Evolutionary conservation across 768 basidiomycete species (phyloP).

Genomic region (Arthromyces matolae): DNA sequence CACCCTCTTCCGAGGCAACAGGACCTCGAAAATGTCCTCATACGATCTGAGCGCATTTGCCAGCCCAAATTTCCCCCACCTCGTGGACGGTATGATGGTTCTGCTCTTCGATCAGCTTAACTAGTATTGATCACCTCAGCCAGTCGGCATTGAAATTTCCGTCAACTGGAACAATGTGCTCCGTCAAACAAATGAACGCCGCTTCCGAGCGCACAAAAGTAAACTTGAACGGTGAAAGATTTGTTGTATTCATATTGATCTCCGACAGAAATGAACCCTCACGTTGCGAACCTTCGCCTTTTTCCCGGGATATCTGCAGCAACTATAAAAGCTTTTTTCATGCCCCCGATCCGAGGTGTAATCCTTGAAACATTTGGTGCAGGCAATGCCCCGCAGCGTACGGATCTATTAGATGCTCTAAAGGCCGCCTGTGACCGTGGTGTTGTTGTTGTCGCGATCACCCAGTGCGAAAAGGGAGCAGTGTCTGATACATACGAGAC

Average conservation of each 20-base stretch:
- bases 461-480: conserved; percentile 84
- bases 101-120: not conserved
- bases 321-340: conserved; percentile 73
- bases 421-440: conserved; percentile 80
- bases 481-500: conserved; percentile 85
- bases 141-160: conserved; percentile 86
- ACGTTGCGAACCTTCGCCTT: conserved; percentile 80
- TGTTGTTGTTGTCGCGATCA: conserved; percentile 86
- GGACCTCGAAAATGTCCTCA: conserved; percentile 79
- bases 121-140: conserved; percentile 6
- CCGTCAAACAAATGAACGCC: conserved; percentile 71
- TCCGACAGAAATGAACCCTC: conserved; percentile 64
- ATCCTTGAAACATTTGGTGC: conserved; percentile 91
- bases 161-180: conserved; percentile 90
- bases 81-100: conserved; percentile 66
- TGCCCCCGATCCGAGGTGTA: conserved; percentile 71
- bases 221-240: conserved; percentile 4
- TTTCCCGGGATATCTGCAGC: conserved; percentile 83
- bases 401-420: conserved; percentile 71
- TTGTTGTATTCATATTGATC: conserved; percentile 3
- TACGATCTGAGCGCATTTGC: conserved; percentile 81
- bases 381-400: conserved; percentile 85
- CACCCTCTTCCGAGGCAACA: conserved; percentile 79
- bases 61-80: conserved; percentile 79
- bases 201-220: conserved; percentile 84